These are phyloP conservation scores for Fusarium camptoceras DNA, from an alignment of 2,329 filamentous ascomycete species.

Conservation along the genomic window DNA sequence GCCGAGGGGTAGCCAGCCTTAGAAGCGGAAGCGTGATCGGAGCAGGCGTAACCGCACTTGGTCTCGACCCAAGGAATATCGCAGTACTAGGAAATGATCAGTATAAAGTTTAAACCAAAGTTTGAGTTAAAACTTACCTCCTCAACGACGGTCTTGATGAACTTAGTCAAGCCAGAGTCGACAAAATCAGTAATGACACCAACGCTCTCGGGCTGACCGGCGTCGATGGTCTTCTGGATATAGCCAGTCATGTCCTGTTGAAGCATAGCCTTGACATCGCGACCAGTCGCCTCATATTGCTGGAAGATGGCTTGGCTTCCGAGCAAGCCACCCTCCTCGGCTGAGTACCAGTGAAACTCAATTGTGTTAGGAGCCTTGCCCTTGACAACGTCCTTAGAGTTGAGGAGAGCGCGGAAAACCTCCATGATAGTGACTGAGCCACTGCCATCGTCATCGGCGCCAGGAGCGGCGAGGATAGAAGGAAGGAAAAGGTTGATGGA, in stretches of 20 bases:
- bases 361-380: conserved; percentile 86
- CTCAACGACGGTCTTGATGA: conserved; percentile 89
- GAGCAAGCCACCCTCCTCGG: conserved; percentile 87
- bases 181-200: conserved; percentile 95
- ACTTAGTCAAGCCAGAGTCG: conserved; percentile 82
- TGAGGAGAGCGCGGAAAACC: conserved; percentile 83
- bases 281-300: conserved; percentile 76
- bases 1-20: conserved; percentile 81
- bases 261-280: conserved; percentile 93
- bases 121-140: conserved; percentile 49
- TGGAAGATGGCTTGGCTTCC: conserved; percentile 92
- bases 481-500: conserved; percentile 94
- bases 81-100: conserved; percentile 73
- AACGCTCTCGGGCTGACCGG: conserved; percentile 84
- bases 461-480: conserved; percentile 84
- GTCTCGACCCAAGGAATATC: conserved; percentile 87
- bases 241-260: conserved; percentile 99
- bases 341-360: conserved; percentile 97
- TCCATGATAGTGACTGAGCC: conserved; percentile 96
- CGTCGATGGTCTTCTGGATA: conserved; percentile 82
- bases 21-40: conserved; percentile 78
- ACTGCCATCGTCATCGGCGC: conserved; percentile 95
- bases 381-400: conserved; percentile 74
- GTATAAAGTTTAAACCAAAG: not conserved
- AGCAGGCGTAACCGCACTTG: conserved; percentile 88